These are phyloP conservation scores for Pseudofabraea citricarpa DNA, from an alignment of 2,329 filamentous ascomycete genomes.

Conservation along the genomic window DNA sequence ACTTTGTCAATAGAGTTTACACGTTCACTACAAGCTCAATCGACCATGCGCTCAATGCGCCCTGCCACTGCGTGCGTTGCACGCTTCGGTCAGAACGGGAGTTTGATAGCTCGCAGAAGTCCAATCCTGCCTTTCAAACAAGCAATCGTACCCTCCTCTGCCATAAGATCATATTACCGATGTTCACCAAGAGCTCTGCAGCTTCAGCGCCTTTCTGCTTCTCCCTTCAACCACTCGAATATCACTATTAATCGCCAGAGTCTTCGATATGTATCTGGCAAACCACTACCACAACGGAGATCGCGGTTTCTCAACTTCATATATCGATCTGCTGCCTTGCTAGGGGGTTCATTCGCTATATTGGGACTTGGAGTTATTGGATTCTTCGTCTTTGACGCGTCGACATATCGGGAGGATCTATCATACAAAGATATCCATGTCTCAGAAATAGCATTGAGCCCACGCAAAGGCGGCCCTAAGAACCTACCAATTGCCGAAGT, in stretches of 20 bases:
- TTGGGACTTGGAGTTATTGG: slow-evolving; percentile 64
- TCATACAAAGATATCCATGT: slow-evolving; percentile 70
- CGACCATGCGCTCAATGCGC: slow-evolving; percentile 17
- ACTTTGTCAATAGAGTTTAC: background rate
- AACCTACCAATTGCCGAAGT: slow-evolving; percentile 88
- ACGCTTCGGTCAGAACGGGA: slow-evolving; percentile 9
- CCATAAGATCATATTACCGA: slow-evolving; percentile 6
- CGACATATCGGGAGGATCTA: slow-evolving; percentile 74
- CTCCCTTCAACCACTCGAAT: slow-evolving; percentile 7
- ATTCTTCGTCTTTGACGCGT: slow-evolving; percentile 93
- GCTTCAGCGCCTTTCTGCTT: background rate
- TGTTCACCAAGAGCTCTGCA: slow-evolving; percentile 1
- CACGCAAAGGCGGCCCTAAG: slow-evolving; percentile 82
- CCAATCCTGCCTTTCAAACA: slow-evolving; percentile 3
- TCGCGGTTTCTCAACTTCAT: slow-evolving; percentile 51
- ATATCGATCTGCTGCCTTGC: slow-evolving; percentile 64
- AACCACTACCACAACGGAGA: slow-evolving; percentile 43
- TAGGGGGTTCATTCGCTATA: slow-evolving; percentile 72
- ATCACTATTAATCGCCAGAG: slow-evolving; percentile 9
- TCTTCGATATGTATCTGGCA: slow-evolving; percentile 40
- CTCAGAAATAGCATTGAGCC: slow-evolving; percentile 77
- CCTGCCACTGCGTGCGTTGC: slow-evolving; percentile 13
- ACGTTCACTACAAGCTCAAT: slow-evolving; percentile 8
- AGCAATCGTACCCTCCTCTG: background rate
- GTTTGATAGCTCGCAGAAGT: slow-evolving; percentile 5